Base-by-base conservation (phyloP, 345 rosid species). In the Durio zibethinus region DNA sequence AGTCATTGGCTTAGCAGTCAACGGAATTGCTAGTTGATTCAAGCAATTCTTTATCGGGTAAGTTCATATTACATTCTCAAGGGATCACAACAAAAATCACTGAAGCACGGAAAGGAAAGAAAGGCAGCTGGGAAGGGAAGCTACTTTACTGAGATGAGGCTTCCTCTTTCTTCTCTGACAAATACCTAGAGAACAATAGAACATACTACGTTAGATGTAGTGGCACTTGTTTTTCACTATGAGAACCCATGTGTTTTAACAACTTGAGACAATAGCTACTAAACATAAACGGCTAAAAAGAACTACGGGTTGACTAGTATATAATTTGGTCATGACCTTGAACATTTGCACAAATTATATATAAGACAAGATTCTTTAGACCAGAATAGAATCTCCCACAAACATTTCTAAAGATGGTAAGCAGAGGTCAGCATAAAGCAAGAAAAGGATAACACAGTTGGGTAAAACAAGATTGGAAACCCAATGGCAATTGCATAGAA, bases 161-260 rank as follows among this genome's bases (percentile, higher is more conserved):
- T 74, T 84, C 85, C 16, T 83, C 88, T 79, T 83, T 84, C 79
- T 87, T 86, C 77, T 73, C 56, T 23, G 86, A 80, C 77, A 88
- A 79, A 70, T 86, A 88, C 81, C 90, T 88, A 78, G 53, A 43
- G 35, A 70, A 45, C 27, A 5, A 20, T 71, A 0, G 18, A 50
- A 18, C 50, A 8, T 50, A 31, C 31, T 50, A 31, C 31, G 33
- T 71, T 31, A 71, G 61, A 50, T 50, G 21, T 50, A 71, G 43
- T 18, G 43, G 33, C 2, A 31, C 60, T 50, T 71, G 60, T 33
- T 2, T 10, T 50, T 20, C 29, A 71, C 29, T 20, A 10, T 29
- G 27, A 6, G 21, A 45, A 45, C 27, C 2, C 57, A 7, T 25
- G 12, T 7, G 54, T 43, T 38, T 66, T 10, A 66, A 23, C 7